Evolutionary conservation across 345 rosid species (phyloP), one percentile per base, ranked within the genome.

Genomic region (Melaleuca quinquenervia): DNA sequence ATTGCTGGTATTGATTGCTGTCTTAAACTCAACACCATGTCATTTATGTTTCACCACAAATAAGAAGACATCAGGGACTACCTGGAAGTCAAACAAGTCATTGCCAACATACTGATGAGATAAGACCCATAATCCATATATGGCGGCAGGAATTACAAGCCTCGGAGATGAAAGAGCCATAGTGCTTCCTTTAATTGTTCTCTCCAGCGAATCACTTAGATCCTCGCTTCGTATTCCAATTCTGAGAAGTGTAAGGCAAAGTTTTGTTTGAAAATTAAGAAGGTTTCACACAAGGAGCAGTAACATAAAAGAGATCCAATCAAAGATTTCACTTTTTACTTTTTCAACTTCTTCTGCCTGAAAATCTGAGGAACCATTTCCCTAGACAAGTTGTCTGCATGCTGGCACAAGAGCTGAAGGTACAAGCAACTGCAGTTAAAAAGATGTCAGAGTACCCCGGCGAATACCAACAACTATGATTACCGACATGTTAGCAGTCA

Each of bases 121-220:
- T 83, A 95, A 88, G 52, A 87, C 86, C 98, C 99, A 95, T 84
- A 96, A 85, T 54, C 96, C 99, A 84, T 92, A 96, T 82, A 96
- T 88, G 78, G 91, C 89, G 84, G 96, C 96, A 0, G 98, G 98
- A 83, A 97, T 92, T 89, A 94, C 96, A 82, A 96, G 93, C 86
- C 98, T 93, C 7, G 98, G 96, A 86, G 98, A 97, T 50, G 99
- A 95, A 86, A 97, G 98, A 83, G 98, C 96, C 82, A 96, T 84
- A 52, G 94, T 86, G 6, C 95, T 94, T 8, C 99, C 98, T 90
- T 88, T 93, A 49, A 93, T 88, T 51, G 93, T 70, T 89, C 85
- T 97, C 95, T 95, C 97, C 2, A 95, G 27, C 41, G 89, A 89
- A 86, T 94, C 90, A 75, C 91, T 86, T 85, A 97, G 91, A 84